Evolutionary conservation across 495 filamentous ascomycete genomes (phyloP).

Genomic region (Extremus antarcticus): DNA sequence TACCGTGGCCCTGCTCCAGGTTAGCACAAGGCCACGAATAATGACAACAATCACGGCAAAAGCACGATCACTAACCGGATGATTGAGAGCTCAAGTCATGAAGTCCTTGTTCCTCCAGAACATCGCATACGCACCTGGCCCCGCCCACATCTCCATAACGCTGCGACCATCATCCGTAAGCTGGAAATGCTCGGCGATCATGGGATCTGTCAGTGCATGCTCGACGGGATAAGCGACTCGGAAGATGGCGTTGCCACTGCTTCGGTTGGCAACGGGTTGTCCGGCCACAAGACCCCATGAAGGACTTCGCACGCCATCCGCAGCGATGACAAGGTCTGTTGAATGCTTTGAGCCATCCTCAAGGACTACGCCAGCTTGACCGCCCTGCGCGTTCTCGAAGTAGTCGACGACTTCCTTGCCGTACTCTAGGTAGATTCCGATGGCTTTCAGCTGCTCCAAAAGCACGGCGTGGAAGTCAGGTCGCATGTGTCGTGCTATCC

Average conservation of each 20-base stretch:
- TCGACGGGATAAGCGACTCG: conserved; percentile 2
- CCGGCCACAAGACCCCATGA: conserved; percentile 4
- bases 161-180: not conserved
- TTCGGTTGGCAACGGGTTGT: not conserved
- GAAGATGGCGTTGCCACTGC: conserved; percentile 4
- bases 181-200: conserved; percentile 1
- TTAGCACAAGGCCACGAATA: too few relatives aligned
- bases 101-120: conserved; percentile 1
- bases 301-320: conserved; percentile 41
- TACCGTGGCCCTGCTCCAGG: not conserved
- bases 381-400: conserved; percentile 34
- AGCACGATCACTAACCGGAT: conserved; percentile 1
- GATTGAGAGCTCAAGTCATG: not conserved
- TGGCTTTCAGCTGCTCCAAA: conserved; percentile 36
- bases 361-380: conserved; percentile 36
- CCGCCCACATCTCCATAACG: conserved; percentile 1
- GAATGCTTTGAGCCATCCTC: conserved; percentile 38
- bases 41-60: too few relatives aligned
- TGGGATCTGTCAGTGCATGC: not conserved
- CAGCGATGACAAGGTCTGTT: conserved; percentile 46
- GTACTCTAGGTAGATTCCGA: conserved; percentile 41
- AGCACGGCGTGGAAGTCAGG: conserved; percentile 47
- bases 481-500: conserved; percentile 33
- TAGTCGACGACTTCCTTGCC: conserved; percentile 36
- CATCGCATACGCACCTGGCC: not conserved